A percentile compares a stretch with the other conserved stretches of the same genome.
Evolutionary conservation across 768 basidiomycete genomes (phyloP).

Genomic region (Dentipellis fragilis): DNA sequence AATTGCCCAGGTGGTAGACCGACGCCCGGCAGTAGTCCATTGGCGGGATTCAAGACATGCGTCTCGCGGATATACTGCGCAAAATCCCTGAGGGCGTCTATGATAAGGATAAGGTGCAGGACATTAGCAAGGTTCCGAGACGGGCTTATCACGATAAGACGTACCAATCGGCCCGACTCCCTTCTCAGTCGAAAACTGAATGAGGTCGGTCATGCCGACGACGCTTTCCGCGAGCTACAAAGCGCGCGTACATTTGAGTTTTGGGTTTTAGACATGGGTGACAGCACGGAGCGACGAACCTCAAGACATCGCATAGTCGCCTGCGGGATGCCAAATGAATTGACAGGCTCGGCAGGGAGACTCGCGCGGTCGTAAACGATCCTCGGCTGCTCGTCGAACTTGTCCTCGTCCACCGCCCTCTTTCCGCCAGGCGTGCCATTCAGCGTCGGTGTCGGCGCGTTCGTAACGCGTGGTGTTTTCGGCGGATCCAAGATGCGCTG

Average conservation of each 20-base stretch:
- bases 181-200: conserved; percentile 47
- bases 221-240: conserved; percentile 72
- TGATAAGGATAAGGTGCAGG: not conserved
- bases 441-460: conserved; percentile 16
- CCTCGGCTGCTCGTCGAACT: conserved; percentile 51
- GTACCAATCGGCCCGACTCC: conserved; percentile 57
- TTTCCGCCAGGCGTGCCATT: conserved; percentile 7
- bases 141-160: conserved; percentile 20
- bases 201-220: conserved; percentile 69
- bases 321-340: conserved; percentile 82
- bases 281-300: conserved; percentile 28
- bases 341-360: conserved; percentile 79
- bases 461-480: conserved; percentile 14
- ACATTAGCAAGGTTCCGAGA: no score
- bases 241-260: conserved; percentile 4
- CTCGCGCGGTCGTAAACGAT: conserved; percentile 47
- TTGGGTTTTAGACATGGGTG: conserved; percentile 3
- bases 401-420: conserved; percentile 44
- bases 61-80: conserved; percentile 28
- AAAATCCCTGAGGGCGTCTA: conserved; percentile 34
- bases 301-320: conserved; percentile 86
- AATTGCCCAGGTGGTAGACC: not conserved
- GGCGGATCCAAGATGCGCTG: conserved; percentile 30
- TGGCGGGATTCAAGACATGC: conserved; percentile 7
- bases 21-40: conserved; percentile 1